Conservation (phyloP, 306 rosid genomes). For the Vigna nakashimae region DNA sequence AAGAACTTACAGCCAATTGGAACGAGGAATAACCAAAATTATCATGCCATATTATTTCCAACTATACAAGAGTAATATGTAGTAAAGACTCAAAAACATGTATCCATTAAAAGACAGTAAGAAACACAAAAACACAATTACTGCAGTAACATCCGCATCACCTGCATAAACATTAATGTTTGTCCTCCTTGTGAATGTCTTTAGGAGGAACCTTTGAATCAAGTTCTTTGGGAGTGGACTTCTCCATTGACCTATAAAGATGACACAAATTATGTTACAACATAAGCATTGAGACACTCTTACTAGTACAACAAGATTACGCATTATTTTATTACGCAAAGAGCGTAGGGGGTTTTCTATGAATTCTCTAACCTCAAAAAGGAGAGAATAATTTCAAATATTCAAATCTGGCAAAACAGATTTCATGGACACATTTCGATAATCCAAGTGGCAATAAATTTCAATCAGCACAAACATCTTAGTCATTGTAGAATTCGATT, state of each 20-base stretch:
- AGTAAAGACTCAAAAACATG: conserved; percentile 3
- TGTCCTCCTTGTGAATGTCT: conserved; percentile 56
- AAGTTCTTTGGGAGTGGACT: conserved; percentile 50
- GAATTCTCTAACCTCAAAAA: conserved; percentile 1
- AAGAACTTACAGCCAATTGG: neutral
- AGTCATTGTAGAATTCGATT: neutral
- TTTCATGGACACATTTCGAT: neutral
- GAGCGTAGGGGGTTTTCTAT: neutral
- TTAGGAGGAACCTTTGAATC: conserved; percentile 56
- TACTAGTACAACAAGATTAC: neutral
- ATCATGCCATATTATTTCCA: conserved; percentile 12
- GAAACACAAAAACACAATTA: conserved; percentile 29
- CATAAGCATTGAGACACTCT: neutral
- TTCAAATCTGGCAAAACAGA: neutral
- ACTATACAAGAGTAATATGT: conserved; percentile 20
- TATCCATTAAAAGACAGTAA: neutral
- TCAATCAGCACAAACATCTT: neutral
- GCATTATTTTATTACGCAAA: neutral
- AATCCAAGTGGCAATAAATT: neutral
- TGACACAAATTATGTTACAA: conserved; percentile 12
- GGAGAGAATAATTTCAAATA: too few relatives aligned
- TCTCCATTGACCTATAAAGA: conserved; percentile 50
- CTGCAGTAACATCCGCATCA: conserved; percentile 25
- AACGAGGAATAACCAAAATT: conserved; percentile 12
- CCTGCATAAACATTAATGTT: conserved; percentile 42